Percentiles rank a stretch among this genome's conserved stretches.
phyloP scores from a whole-genome alignment of 2,329 filamentous ascomycete genomes.

The Fusarium ambrosium region DNA sequence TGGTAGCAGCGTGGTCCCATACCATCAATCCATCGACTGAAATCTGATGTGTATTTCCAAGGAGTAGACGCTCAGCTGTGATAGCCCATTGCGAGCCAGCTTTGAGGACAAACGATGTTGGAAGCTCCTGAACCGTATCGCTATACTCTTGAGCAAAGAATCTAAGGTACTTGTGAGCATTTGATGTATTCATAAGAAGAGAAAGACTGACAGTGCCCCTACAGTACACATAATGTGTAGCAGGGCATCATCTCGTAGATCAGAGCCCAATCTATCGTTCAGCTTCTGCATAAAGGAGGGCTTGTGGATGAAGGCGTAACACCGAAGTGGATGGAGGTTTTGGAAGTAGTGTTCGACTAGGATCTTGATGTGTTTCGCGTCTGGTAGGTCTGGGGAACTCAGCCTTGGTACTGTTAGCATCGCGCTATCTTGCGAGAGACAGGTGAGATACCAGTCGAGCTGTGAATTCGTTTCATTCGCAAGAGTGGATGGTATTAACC shows the following conservation, averaged over 20 bases:
- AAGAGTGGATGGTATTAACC: neutral
- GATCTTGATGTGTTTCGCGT: slow-evolving; percentile 19
- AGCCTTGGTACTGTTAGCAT: slow-evolving; percentile 23
- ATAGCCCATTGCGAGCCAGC: slow-evolving; percentile 33
- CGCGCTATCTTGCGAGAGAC: no score
- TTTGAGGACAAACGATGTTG: slow-evolving; percentile 8
- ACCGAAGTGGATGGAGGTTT: slow-evolving; percentile 45
- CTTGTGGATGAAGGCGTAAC: slow-evolving; percentile 45
- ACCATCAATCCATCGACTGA: slow-evolving; percentile 37
- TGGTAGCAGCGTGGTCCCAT: neutral
- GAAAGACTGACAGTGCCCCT: slow-evolving; percentile 34
- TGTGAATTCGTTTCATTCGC: neutral
- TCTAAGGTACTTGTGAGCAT: neutral
- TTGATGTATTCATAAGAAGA: neutral
- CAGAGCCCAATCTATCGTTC: slow-evolving; percentile 26
- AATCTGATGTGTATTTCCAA: slow-evolving; percentile 18
- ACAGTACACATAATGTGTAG: slow-evolving; percentile 41
- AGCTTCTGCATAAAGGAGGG: slow-evolving; percentile 41
- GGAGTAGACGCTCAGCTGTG: slow-evolving; percentile 24
- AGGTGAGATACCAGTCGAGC: neutral
- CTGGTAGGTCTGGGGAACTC: slow-evolving; percentile 12
- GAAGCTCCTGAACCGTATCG: slow-evolving; percentile 10
- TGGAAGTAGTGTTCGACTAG: slow-evolving; percentile 41
- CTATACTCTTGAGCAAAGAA: slow-evolving; percentile 33
- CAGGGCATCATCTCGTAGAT: slow-evolving; percentile 33